Percentiles rank a stretch among this genome's conserved stretches.
Evolutionary conservation across 768 basidiomycete genomes (phyloP).

Genomic region (Trametes sanguinea): DNA sequence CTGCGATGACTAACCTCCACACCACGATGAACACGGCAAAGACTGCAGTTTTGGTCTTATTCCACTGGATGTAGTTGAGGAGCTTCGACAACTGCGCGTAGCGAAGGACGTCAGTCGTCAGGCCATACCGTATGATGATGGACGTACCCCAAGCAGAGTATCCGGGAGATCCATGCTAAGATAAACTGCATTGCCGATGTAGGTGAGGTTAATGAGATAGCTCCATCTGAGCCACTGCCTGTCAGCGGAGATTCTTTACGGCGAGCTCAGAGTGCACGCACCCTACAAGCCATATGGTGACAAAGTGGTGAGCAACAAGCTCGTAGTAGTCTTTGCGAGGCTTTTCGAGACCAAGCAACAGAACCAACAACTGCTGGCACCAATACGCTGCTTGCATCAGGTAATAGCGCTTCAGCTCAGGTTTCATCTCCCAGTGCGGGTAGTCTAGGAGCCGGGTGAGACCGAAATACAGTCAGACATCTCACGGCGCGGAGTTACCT

Average conservation of each 20-base stretch:
- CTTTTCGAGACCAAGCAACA: constrained; percentile 86
- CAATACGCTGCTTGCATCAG: constrained; percentile 93
- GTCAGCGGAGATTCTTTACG: neutral
- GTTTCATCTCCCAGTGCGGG: constrained; percentile 87
- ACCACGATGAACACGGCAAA: constrained; percentile 67
- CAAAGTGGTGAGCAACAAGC: constrained; percentile 86
- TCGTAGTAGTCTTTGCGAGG: constrained; percentile 91
- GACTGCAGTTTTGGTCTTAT: constrained; percentile 58
- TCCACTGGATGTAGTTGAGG: constrained; percentile 80
- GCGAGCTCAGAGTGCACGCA: constrained; percentile 38
- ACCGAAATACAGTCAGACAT: neutral
- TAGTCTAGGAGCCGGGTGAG: constrained; percentile 53
- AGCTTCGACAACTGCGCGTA: constrained; percentile 72
- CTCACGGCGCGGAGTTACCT: constrained; percentile 42
- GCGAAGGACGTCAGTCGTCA: neutral
- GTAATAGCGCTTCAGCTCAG: constrained; percentile 88
- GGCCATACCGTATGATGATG: constrained; percentile 6
- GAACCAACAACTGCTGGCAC: constrained; percentile 89
- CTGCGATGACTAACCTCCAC: constrained; percentile 70
- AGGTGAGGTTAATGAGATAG: constrained; percentile 75
- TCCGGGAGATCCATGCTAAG: constrained; percentile 98
- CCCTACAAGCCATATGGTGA: constrained; percentile 94
- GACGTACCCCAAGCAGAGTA: constrained; percentile 74
- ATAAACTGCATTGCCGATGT: constrained; percentile 89
- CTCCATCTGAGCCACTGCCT: constrained; percentile 64